Evolutionary conservation across 2,329 filamentous ascomycete genomes (phyloP).

Genomic region (Sporothrix schenckii): DNA sequence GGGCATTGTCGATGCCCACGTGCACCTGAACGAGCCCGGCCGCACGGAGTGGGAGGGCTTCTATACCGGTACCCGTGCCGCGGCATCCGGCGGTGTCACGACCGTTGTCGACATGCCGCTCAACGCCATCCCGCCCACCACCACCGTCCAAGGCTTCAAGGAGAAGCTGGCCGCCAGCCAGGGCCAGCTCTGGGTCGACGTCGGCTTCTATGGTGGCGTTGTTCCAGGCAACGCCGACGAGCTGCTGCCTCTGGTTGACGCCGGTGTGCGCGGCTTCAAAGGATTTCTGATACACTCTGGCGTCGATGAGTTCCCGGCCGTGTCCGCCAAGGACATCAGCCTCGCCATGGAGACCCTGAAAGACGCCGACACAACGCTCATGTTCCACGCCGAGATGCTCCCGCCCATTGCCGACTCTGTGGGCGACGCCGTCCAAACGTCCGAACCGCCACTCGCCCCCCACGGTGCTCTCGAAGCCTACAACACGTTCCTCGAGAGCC

Average conservation of each 20-base stretch:
- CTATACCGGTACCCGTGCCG: constrained; percentile 88
- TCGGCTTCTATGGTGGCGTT: constrained; percentile 96
- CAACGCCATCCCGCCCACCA: constrained; percentile 95
- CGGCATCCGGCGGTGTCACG: constrained; percentile 93
- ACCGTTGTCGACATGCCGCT: constrained; percentile 97
- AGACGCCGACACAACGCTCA: constrained; percentile 82
- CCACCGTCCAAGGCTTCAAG: constrained; percentile 77
- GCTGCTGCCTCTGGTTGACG: constrained; percentile 76
- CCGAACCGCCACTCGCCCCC: constrained; percentile 69
- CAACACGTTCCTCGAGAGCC: constrained; percentile 86
- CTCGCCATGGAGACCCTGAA: constrained; percentile 80
- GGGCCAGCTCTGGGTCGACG: constrained; percentile 95
- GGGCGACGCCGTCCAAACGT: constrained; percentile 71
- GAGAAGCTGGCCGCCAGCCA: constrained; percentile 83
- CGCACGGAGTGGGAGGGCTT: constrained; percentile 99
- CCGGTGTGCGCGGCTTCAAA: constrained; percentile 93
- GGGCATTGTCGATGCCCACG: constrained; percentile 92
- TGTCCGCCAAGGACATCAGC: constrained; percentile 76
- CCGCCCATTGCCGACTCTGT: constrained; percentile 81
- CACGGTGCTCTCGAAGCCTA: constrained; percentile 76
- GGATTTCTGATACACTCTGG: constrained; percentile 97
- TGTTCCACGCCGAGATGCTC: constrained; percentile 99
- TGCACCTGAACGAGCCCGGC: constrained; percentile 95
- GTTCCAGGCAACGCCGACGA: constrained; percentile 85
- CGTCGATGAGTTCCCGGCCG: constrained; percentile 92